Evolutionary conservation across 2,329 filamentous ascomycete genomes (phyloP).

Genomic region (Fusarium udum): DNA sequence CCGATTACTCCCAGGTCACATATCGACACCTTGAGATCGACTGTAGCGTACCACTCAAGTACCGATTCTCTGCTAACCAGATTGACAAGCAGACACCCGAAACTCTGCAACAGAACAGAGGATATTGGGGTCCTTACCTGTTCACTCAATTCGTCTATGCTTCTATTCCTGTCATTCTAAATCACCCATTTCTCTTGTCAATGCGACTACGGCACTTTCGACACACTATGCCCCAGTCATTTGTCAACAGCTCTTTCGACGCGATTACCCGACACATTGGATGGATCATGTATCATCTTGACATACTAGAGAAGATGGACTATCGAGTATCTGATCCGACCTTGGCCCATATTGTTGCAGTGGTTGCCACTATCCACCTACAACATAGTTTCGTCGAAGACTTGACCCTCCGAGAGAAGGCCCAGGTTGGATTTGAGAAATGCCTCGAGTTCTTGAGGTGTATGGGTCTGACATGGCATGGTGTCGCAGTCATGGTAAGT

Average conservation of each 20-base stretch:
- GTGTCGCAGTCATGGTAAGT: neutral
- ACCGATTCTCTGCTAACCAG: neutral
- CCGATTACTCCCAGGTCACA: neutral
- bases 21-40: constrained; percentile 1
- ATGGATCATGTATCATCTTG: constrained; percentile 1
- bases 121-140: neutral
- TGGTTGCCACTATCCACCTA: neutral
- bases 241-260: neutral
- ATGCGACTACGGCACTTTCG: neutral
- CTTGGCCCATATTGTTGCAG: neutral
- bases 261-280: neutral
- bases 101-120: neutral
- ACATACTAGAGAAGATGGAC: neutral
- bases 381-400: neutral
- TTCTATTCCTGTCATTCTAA: neutral
- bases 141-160: neutral
- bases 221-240: neutral
- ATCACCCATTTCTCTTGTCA: neutral
- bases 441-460: neutral
- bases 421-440: neutral
- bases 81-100: neutral
- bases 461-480: neutral
- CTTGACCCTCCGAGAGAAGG: neutral
- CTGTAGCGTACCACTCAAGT: neutral
- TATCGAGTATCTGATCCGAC: neutral